These are phyloP conservation scores for Diaporthe vexans DNA, from an alignment of 2,329 filamentous ascomycete genomes.

Conservation along the genomic window DNA sequence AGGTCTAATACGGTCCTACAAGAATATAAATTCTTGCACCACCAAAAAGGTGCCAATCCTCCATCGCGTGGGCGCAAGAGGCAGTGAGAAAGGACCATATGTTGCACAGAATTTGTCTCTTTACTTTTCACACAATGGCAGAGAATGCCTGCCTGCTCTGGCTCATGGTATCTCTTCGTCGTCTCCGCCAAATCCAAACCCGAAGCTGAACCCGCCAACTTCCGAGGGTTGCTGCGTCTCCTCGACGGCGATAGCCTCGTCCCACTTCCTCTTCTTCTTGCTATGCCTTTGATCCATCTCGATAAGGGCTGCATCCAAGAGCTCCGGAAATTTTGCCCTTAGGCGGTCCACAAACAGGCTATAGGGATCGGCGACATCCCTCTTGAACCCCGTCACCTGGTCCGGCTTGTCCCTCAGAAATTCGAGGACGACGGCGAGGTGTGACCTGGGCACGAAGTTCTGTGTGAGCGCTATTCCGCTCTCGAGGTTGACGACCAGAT, in stretches of 20 bases:
- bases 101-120: not conserved
- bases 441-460: slow-evolving; percentile 88
- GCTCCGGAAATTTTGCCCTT: slow-evolving; percentile 70
- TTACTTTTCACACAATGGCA: not conserved
- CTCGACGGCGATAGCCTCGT: slow-evolving; percentile 76
- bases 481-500: slow-evolving; percentile 92
- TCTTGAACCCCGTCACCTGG: slow-evolving; percentile 88
- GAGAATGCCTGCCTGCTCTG: not conserved
- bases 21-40: not conserved
- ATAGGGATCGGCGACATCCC: slow-evolving; percentile 79
- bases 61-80: not conserved
- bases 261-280: slow-evolving; percentile 88
- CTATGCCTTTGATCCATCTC: slow-evolving; percentile 74
- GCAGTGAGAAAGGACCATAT: not conserved
- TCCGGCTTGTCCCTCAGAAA: slow-evolving; percentile 87
- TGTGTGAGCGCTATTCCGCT: slow-evolving; percentile 91
- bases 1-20: not conserved
- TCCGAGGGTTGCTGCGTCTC: slow-evolving; percentile 52
- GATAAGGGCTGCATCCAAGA: slow-evolving; percentile 75
- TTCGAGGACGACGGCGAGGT: slow-evolving; percentile 80
- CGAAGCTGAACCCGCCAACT: slow-evolving; percentile 63
- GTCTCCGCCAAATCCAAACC: slow-evolving; percentile 67
- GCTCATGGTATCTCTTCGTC: slow-evolving; percentile 54
- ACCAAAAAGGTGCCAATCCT: not conserved
- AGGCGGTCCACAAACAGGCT: slow-evolving; percentile 81